Evolutionary conservation across 2,329 filamentous ascomycete species (phyloP).

Genomic region (Acephala macrosclerotiorum): DNA sequence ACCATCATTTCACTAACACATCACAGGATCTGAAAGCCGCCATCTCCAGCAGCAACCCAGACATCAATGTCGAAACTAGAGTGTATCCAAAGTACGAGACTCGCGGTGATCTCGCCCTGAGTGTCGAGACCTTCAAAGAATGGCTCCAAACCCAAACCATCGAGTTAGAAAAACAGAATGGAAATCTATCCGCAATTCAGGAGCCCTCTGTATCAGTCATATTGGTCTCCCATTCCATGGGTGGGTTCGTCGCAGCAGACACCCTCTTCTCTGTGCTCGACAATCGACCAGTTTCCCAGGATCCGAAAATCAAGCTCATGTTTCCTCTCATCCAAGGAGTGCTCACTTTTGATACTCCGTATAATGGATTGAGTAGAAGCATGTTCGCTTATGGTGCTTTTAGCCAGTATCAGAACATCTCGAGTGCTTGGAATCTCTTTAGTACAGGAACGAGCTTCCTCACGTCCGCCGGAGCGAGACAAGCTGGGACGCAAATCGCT

Average conservation of each 20-base stretch:
- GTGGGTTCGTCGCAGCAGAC: constrained; percentile 85
- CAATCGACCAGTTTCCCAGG: constrained; percentile 49
- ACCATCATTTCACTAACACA: constrained; percentile 18
- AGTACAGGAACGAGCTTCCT: constrained; percentile 59
- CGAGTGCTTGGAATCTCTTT: constrained; percentile 63
- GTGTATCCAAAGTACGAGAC: constrained; percentile 79
- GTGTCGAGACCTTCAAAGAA: constrained; percentile 60
- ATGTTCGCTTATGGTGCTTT: constrained; percentile 69
- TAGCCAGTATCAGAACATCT: constrained; percentile 65
- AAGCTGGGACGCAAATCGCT: constrained; percentile 3
- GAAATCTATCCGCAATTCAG: constrained; percentile 77
- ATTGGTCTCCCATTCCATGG: constrained; percentile 85
- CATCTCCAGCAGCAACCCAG: constrained; percentile 51
- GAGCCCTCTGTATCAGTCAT: constrained; percentile 83
- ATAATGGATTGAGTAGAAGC: constrained; percentile 68
- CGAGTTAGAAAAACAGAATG: constrained; percentile 22
- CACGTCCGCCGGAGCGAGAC: constrained; percentile 43
- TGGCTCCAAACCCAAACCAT: constrained; percentile 46
- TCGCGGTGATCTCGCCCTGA: constrained; percentile 67
- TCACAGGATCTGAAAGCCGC: neutral
- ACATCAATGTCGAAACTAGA: constrained; percentile 65
- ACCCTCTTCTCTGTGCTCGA: constrained; percentile 66
- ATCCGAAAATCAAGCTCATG: constrained; percentile 32
- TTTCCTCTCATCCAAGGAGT: constrained; percentile 85
- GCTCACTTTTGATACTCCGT: constrained; percentile 86